Evolutionary conservation across 192 early-diverging fungal genomes (phyloP).

Genomic region (Allomyces arbusculus): DNA sequence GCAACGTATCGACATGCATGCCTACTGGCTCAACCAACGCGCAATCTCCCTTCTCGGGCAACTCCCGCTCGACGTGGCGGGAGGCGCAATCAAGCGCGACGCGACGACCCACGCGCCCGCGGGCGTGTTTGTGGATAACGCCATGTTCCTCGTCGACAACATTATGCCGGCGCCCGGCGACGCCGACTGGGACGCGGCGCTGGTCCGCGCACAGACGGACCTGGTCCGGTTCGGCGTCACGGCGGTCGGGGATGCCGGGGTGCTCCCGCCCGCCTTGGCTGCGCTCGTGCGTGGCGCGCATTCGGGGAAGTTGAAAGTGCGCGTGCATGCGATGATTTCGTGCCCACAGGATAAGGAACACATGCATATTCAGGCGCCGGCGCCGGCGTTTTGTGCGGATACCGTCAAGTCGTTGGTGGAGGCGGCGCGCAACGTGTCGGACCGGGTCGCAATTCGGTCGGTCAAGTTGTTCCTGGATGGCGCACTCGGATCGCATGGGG

Average conservation of each 20-base stretch:
- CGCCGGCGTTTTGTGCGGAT: background rate
- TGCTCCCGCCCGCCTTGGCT: constrained; percentile 9
- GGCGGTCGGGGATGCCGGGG: constrained; percentile 32
- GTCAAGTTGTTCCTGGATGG: constrained; percentile 40
- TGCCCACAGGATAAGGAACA: constrained; percentile 6
- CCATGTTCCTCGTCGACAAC: constrained; percentile 19
- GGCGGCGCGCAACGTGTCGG: constrained; percentile 1
- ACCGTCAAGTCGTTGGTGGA: background rate
- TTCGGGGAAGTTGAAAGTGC: constrained; percentile 6
- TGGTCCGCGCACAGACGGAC: constrained; percentile 9
- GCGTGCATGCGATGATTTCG: constrained; percentile 16
- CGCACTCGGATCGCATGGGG: constrained; percentile 15
- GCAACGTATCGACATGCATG: background rate
- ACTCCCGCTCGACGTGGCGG: background rate
- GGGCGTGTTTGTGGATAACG: constrained; percentile 31
- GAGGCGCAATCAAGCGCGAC: background rate
- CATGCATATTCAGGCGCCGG: constrained; percentile 10
- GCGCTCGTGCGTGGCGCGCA: constrained; percentile 5
- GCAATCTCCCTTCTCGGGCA: background rate
- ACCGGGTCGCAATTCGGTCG: constrained; percentile 11
- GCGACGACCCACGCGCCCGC: background rate
- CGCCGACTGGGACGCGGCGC: constrained; percentile 3
- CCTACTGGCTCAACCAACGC: background rate
- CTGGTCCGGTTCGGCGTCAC: constrained; percentile 25
- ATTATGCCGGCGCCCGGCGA: constrained; percentile 7